phyloP scores from a whole-genome alignment of 129 eudicot species.

The Ambrosia trifida region DNA sequence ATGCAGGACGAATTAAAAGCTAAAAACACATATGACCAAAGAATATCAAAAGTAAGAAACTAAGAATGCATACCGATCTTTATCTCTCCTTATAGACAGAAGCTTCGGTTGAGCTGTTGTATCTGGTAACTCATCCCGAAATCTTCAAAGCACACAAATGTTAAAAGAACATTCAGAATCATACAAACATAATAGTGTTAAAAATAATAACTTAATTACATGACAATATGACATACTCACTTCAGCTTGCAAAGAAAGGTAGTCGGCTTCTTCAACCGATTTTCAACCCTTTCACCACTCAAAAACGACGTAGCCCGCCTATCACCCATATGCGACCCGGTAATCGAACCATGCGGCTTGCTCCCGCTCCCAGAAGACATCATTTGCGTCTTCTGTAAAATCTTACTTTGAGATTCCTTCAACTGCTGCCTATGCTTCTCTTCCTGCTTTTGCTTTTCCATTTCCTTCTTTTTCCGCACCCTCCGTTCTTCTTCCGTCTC shows the following conservation, averaged over 20 bases:
- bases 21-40: slow-evolving; percentile 10
- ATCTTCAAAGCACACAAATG: slow-evolving; percentile 52
- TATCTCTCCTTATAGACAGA: slow-evolving; percentile 39
- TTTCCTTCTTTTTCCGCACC: slow-evolving; percentile 71
- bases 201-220: neutral
- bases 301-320: slow-evolving; percentile 66
- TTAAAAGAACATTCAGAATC: slow-evolving; percentile 30
- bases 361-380: slow-evolving; percentile 49
- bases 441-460: slow-evolving; percentile 77
- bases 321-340: slow-evolving; percentile 89
- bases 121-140: slow-evolving; percentile 96
- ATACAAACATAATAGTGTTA: slow-evolving; percentile 7
- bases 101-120: slow-evolving; percentile 64
- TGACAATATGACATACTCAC: slow-evolving; percentile 61
- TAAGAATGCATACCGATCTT: slow-evolving; percentile 38
- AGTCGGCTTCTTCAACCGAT: slow-evolving; percentile 90
- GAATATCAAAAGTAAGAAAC: slow-evolving; percentile 11
- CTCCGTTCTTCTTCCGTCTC: slow-evolving; percentile 96
- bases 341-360: slow-evolving; percentile 70
- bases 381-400: slow-evolving; percentile 69
- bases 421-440: slow-evolving; percentile 72
- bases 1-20: neutral
- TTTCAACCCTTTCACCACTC: slow-evolving; percentile 78
- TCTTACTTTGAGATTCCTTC: slow-evolving; percentile 65
- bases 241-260: slow-evolving; percentile 96